Base-by-base conservation (phyloP, 495 filamentous ascomycete species). In the Tuber brumale region DNA sequence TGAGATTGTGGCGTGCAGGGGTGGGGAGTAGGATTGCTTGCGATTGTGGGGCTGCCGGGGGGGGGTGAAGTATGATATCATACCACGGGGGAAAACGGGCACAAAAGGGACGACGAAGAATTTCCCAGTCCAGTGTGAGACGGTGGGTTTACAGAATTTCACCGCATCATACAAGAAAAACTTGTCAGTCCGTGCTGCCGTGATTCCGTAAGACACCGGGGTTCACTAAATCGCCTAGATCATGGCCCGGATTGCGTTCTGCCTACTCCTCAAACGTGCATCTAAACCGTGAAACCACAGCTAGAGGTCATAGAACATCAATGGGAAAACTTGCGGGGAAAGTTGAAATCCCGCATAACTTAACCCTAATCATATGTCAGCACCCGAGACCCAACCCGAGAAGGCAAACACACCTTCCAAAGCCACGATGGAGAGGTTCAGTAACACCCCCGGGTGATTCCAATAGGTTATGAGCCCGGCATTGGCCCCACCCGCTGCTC, bases 391-490 rank as follows among this genome's bases (percentile, higher is more conserved):
- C 57, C 12, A 31, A 12, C 23, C 23, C 48, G 9, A 57, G 48
- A n/a, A 12, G n/a, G 23, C 3, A 66, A 66, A 66, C 57, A n/a
- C 57, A 66, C 57, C 57, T 66, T 16, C 27, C 16, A 18, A 66
- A 66, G n/a, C 0, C 57, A 66, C n/a, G 3, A 66, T 5, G 27
- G n/a, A 66, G 31, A 31, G 3, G 10, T 31, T 16, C n/a, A 31
- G 27, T 31, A 16, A 66, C n/a, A 14, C 57, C 10, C n/a, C 27
- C n/a, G 57, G 57, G 14, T 3, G n/a, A 10, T 66, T 66, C 57
- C 57, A 66, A 31, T 12, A 31, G 57, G n/a, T 66, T 66, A 66
- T 66, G 57, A 66, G 57, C 57, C 57, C 57, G 57, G 57, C n/a
- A 66, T 66, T 66, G 57, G 10, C n/a, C n/a, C 18, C n/a, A 31